A percentile compares a stretch with the other conserved stretches of the same genome.
Evolutionary conservation across 371 early-diverging fungal species (phyloP).

Genomic region (Apophysomyces sp.): DNA sequence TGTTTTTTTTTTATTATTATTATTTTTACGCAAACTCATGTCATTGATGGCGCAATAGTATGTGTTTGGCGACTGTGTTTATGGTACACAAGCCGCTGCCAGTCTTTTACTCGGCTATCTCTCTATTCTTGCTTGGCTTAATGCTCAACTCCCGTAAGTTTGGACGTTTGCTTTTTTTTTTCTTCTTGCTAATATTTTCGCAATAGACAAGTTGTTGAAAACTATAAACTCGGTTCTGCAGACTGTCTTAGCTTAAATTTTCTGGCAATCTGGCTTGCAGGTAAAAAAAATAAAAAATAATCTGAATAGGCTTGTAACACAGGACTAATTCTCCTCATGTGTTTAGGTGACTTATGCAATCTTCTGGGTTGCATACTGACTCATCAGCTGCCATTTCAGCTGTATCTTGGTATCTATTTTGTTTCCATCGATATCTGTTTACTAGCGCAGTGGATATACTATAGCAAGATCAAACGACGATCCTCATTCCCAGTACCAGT

Average conservation of each 20-base stretch:
- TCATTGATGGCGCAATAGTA: constrained; percentile 12
- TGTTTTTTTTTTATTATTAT: not conserved
- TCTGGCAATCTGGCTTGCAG: constrained; percentile 65
- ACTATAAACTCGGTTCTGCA: constrained; percentile 53
- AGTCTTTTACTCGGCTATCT: constrained; percentile 52
- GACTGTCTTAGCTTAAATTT: constrained; percentile 58
- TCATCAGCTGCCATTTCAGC: constrained; percentile 74
- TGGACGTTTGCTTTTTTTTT: not conserved
- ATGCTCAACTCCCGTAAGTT: constrained; percentile 74
- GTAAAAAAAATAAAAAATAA: constrained; percentile 26
- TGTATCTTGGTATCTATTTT: constrained; percentile 49
- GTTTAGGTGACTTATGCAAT: constrained; percentile 67
- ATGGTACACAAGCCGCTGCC: constrained; percentile 34
- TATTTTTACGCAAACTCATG: not conserved
- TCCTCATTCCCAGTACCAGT: not conserved
- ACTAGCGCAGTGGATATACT: constrained; percentile 39
- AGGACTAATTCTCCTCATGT: not conserved
- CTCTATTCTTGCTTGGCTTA: constrained; percentile 69
- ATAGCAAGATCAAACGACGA: constrained; percentile 21
- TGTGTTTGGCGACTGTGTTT: constrained; percentile 54
- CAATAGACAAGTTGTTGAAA: constrained; percentile 56
- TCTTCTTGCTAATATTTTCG: not conserved
- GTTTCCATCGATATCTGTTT: constrained; percentile 42
- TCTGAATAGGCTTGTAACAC: not conserved
- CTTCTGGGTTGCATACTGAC: constrained; percentile 71